phyloP scores from a whole-genome alignment of 2,329 filamentous ascomycete species.

The Dactylellina sp. region DNA sequence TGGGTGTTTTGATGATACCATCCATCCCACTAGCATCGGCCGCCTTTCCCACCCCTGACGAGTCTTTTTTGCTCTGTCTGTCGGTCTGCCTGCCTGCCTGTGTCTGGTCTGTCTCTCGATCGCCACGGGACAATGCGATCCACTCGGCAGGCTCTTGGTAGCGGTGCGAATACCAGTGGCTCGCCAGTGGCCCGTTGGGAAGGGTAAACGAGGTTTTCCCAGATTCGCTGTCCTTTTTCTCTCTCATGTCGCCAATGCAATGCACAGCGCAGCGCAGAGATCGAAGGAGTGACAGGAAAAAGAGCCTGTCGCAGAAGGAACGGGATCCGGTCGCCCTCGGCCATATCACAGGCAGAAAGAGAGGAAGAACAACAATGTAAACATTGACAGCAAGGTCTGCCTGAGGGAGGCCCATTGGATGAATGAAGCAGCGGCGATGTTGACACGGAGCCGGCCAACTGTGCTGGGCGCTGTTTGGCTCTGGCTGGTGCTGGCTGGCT shows the following conservation, averaged over 20 bases:
- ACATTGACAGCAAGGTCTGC: neutral
- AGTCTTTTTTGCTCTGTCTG: too few species aligned
- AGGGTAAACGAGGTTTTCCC: conserved; percentile 4
- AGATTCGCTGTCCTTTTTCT: neutral
- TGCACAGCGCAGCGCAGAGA: neutral
- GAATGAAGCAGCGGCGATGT: neutral
- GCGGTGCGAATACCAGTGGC: conserved; percentile 7
- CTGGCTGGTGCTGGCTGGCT: conserved; percentile 32
- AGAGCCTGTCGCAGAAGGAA: conserved; percentile 8
- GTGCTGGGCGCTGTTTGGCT: too few species aligned
- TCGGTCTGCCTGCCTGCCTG: too few species aligned
- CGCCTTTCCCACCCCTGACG: too few species aligned
- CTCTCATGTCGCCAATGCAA: neutral
- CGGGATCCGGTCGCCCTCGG: conserved; percentile 32
- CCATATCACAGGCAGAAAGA: too few species aligned
- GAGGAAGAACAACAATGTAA: neutral
- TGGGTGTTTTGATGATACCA: conserved; percentile 34
- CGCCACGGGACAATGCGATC: conserved; percentile 21
- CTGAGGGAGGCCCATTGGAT: neutral
- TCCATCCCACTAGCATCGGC: conserved; percentile 4
- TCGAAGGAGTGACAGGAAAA: neutral
- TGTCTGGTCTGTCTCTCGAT: neutral
- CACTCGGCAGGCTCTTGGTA: conserved; percentile 7
- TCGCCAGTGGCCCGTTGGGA: neutral
- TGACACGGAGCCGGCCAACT: neutral